phyloP scores from a whole-genome alignment of 768 basidiomycete species.

The Pleurotus pulmonarius region DNA sequence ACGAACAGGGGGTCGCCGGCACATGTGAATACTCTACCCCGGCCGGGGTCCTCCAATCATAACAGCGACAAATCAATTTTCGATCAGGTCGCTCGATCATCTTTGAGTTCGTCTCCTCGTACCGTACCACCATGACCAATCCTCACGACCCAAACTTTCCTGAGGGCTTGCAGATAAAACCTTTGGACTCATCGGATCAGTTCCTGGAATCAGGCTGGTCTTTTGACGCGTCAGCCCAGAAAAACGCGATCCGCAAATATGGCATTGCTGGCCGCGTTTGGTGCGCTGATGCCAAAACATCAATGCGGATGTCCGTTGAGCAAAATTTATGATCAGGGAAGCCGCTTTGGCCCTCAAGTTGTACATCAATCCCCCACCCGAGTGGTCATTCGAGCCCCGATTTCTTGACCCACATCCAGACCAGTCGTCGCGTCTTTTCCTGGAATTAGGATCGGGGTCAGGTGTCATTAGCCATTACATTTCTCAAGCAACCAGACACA shows the following conservation, averaged over 20 bases:
- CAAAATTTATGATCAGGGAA: conserved; percentile 48
- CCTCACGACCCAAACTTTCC: conserved; percentile 36
- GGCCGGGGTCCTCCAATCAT: not conserved
- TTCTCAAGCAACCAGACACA: conserved; percentile 23
- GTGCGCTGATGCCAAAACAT: conserved; percentile 28
- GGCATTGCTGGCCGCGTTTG: conserved; percentile 87
- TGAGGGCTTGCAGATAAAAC: conserved; percentile 28
- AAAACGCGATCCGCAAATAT: conserved; percentile 59
- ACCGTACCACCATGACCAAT: not conserved
- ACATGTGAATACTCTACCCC: conserved; percentile 13
- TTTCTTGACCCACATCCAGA: conserved; percentile 26
- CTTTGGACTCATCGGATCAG: conserved; percentile 23
- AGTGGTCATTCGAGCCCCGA: conserved; percentile 52
- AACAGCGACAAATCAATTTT: not conserved
- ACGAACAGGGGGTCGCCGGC: conserved; percentile 14
- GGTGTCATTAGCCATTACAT: conserved; percentile 53
- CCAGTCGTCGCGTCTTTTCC: conserved; percentile 27
- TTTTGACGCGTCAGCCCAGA: conserved; percentile 40
- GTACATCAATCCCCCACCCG: conserved; percentile 43
- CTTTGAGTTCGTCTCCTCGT: not conserved
- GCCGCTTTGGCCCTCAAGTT: conserved; percentile 57
- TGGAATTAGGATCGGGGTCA: conserved; percentile 83
- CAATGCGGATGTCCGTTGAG: not conserved
- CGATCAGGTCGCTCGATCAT: not conserved
- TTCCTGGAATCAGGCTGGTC: conserved; percentile 7